These are phyloP conservation scores for Hemisphaericaspora xylanilytica DNA, from an alignment of 1,139 yeast species.

Conservation along the genomic window DNA sequence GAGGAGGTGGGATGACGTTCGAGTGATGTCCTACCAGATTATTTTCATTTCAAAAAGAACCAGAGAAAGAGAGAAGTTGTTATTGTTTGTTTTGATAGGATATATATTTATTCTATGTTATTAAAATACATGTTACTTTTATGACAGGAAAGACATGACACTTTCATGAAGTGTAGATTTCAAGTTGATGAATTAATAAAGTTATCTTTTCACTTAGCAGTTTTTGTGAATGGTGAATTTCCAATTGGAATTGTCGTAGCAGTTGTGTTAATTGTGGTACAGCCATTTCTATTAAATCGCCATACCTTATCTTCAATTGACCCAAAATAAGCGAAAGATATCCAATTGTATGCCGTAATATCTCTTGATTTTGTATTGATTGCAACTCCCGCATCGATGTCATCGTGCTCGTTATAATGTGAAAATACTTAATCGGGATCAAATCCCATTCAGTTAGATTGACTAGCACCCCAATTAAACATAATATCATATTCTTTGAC, in stretches of 20 bases:
- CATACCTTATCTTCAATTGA: constrained; percentile 8
- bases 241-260: background rate
- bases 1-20: too few species aligned
- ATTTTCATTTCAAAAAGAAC: constrained; percentile 1
- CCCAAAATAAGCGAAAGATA: constrained; percentile 16
- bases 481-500: constrained; percentile 9
- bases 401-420: constrained; percentile 10
- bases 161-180: background rate
- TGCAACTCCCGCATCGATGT: constrained; percentile 5
- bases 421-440: constrained; percentile 1
- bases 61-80: too few species aligned
- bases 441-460: constrained; percentile 7
- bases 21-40: background rate
- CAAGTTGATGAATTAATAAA: background rate
- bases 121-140: constrained; percentile 2
- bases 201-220: background rate
- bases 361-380: constrained; percentile 5
- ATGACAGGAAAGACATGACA: background rate
- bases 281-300: background rate
- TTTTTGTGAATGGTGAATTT: background rate
- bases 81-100: background rate
- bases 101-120: background rate
- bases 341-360: constrained; percentile 14
- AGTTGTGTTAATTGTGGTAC: background rate
- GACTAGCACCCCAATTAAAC: constrained; percentile 7